Conservation (phyloP, 2,329 filamentous ascomycete genomes). For the Exophiala bonariae region DNA sequence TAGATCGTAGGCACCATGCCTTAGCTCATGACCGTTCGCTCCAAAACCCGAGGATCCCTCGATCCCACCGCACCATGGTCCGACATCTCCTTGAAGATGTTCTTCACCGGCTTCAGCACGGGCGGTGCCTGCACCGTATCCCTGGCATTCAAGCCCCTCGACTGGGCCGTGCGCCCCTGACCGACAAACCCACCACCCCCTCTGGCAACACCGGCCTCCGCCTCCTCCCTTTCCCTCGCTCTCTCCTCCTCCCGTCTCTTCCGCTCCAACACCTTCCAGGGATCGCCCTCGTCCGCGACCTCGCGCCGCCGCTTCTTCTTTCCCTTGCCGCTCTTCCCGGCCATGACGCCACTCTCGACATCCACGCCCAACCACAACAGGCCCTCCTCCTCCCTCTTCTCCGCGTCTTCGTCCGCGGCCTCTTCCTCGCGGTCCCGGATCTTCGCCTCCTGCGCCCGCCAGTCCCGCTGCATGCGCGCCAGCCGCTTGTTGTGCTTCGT, state of each 20-base stretch:
- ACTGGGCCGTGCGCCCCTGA: constrained; percentile 9
- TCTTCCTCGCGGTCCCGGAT: constrained; percentile 77
- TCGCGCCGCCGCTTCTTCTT: constrained; percentile 50
- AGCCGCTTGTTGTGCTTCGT: constrained; percentile 86
- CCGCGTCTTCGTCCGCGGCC: constrained; percentile 62
- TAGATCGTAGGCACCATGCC: no score
- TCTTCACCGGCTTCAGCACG: constrained; percentile 56
- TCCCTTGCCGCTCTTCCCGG: constrained; percentile 51
- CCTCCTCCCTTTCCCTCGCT: constrained; percentile 37
- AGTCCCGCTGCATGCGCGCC: constrained; percentile 57
- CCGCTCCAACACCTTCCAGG: constrained; percentile 73
- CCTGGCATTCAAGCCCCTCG: constrained; percentile 38
- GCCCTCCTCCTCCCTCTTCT: constrained; percentile 62
- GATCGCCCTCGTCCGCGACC: constrained; percentile 64
- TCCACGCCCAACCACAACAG: constrained; percentile 65
- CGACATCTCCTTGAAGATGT: constrained; percentile 26
- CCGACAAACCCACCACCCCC: constrained; percentile 39
- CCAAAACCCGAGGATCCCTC: no score
- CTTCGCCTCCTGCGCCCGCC: constrained; percentile 55
- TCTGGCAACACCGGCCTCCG: no score
- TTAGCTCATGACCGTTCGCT: no score
- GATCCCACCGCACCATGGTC: no score
- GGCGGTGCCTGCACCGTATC: constrained; percentile 74
- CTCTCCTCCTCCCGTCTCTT: constrained; percentile 56
- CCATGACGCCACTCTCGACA: constrained; percentile 36